Evolutionary conservation across 2,329 filamentous ascomycete genomes (phyloP).

Genomic region (Cyphellophora europaea): DNA sequence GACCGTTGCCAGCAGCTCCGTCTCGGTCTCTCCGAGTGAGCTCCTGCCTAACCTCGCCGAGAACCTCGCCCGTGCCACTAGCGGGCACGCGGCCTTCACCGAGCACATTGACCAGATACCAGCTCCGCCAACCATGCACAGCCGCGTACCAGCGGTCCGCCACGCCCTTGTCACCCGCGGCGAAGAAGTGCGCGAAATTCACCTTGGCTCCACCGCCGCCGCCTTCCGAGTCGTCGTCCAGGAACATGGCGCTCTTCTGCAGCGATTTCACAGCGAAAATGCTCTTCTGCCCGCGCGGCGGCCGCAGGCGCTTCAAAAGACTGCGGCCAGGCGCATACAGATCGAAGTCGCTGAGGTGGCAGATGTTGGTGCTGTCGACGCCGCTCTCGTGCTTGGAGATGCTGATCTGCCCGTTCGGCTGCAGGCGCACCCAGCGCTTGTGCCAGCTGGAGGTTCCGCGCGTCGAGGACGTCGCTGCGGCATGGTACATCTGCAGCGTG

Average conservation of each 20-base stretch:
- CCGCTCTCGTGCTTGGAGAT: constrained; percentile 65
- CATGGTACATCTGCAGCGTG: constrained; percentile 63
- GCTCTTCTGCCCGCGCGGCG: constrained; percentile 73
- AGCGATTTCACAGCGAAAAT: constrained; percentile 90
- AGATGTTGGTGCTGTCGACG: constrained; percentile 49
- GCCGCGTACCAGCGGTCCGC: constrained; percentile 62
- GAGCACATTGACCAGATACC: constrained; percentile 73
- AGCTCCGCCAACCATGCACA: constrained; percentile 78
- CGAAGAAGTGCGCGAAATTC: constrained; percentile 90
- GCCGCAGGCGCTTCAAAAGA: constrained; percentile 63
- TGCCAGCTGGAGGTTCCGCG: constrained; percentile 73
- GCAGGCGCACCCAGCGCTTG: constrained; percentile 70
- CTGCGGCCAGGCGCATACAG: constrained; percentile 69
- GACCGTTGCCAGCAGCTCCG: neutral
- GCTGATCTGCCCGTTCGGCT: constrained; percentile 60
- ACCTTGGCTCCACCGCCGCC: too few relatives aligned
- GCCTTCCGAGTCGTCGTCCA: constrained; percentile 65
- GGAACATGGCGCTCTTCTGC: constrained; percentile 75
- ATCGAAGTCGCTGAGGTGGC: constrained; percentile 85
- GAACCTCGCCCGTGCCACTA: neutral
- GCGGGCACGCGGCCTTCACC: constrained; percentile 39
- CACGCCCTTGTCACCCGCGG: constrained; percentile 59
- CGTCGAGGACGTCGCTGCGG: constrained; percentile 48
- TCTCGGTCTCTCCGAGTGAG: too few relatives aligned
- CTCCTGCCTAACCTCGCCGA: too few relatives aligned